phyloP scores from a whole-genome alignment of 1,284 basidiomycete genomes.

The Phenoliferia sp. region DNA sequence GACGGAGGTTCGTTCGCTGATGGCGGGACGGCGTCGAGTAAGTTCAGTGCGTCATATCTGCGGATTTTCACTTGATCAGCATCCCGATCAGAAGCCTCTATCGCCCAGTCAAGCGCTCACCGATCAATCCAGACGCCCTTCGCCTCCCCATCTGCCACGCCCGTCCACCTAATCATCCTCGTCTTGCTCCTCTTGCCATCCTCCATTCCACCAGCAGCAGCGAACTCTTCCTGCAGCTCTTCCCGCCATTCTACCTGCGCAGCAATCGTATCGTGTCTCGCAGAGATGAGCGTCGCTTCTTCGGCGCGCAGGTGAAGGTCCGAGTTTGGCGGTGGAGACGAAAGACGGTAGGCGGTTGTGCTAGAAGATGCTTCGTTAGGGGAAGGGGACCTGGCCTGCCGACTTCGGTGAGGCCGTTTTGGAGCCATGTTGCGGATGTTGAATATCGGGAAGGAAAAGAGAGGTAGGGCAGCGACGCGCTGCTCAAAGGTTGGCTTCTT shows the following conservation, averaged over 20 bases:
- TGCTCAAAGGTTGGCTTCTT: background rate
- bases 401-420: background rate
- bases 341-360: background rate
- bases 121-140: constrained; percentile 16
- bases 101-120: background rate
- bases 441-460: background rate
- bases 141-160: background rate
- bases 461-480: background rate
- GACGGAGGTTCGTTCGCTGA: background rate
- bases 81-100: background rate
- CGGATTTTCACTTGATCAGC: background rate
- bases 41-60: constrained; percentile 31
- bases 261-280: background rate
- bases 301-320: constrained; percentile 11
- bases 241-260: background rate
- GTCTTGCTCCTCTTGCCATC: too few relatives aligned
- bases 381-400: background rate
- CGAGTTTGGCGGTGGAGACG: background rate
- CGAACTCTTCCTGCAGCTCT: background rate
- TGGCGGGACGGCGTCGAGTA: constrained; percentile 9
- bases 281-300: constrained; percentile 17
- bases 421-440: background rate
- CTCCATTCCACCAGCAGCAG: too few relatives aligned
- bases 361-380: background rate
- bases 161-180: constrained; percentile 9